Base-by-base conservation (phyloP, 371 early-diverging fungal species). In the Mucor saturninus region DNA sequence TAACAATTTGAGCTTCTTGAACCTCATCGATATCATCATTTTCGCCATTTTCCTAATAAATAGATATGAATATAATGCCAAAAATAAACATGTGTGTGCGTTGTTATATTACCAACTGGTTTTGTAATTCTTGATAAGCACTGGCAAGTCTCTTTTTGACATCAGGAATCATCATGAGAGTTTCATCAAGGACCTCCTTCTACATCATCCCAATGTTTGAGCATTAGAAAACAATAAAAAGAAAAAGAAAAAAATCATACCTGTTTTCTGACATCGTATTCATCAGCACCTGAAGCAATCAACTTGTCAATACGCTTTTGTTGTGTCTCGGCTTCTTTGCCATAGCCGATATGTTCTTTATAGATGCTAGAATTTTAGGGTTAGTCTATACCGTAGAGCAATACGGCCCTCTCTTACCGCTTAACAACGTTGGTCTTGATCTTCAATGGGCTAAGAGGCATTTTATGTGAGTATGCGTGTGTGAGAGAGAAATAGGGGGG, bases 171-270 rank as follows among this genome's bases (percentile, higher is more conserved):
- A 93, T 93, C 53, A 79, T 75, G 29, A 71, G 62, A 5, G 92
- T 91, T 59, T 93, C 93, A 2, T 85, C 88, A 40, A 93, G 79
- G 3, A 93, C 93, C 64, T 91, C 92, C 61, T 84, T 79, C 89
- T 91, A 63, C 15, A 3, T 13, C 46, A 14, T 45, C 3, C 7
- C 13, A 15, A 45, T 13, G n/a, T 45, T 15, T 21, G 2, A 28
- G 42, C 21, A 21, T 21, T 21, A 21, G 21, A 21, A 21, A 21
- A 21, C 21, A 21, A 21, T 21, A 21, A 21, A 21, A 21, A 21
- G 21, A 21, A 21, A 21, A 21, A 21, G 21, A 21, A 21, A 21
- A 3, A 26, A n/a, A 39, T 10, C 51, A 62, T 76, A 83, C 90
- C 83, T 92, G 92, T 73, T 93, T 91, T 48, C 83, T 75, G 38